Evolutionary conservation across 495 filamentous ascomycete genomes (phyloP).

Genomic region (Thozetella sp.): DNA sequence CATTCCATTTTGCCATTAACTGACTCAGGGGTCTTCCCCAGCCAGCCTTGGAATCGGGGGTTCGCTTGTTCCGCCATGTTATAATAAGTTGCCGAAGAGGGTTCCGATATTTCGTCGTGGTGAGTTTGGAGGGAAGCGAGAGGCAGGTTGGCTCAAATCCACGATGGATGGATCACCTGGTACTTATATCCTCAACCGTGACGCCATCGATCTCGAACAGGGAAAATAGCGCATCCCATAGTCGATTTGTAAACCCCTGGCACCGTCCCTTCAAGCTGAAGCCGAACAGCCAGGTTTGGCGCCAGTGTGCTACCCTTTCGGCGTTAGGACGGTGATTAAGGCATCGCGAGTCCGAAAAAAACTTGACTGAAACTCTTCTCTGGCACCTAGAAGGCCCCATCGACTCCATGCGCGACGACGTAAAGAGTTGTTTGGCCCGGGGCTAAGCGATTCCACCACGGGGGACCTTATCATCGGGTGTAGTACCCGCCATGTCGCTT

Average conservation of each 20-base stretch:
- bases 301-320: not conserved
- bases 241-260: not conserved
- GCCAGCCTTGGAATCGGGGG: slow-evolving; percentile 70
- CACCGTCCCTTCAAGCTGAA: not conserved
- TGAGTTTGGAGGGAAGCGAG: not conserved
- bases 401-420: not conserved
- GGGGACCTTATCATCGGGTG: not conserved
- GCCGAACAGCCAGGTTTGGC: not conserved
- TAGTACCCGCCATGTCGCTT: not conserved
- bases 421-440: too few species aligned
- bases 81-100: not conserved
- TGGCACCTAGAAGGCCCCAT: not conserved
- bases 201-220: not conserved
- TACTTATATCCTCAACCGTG: not conserved
- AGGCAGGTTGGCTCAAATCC: not conserved
- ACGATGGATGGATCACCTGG: not conserved
- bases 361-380: not conserved
- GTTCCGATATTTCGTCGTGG: not conserved
- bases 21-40: slow-evolving; percentile 58
- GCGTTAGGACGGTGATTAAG: not conserved
- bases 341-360: not conserved
- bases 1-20: slow-evolving; percentile 67
- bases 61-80: not conserved
- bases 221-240: too few species aligned
- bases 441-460: not conserved